A percentile compares a stretch with the other conserved stretches of the same genome.
These are phyloP conservation scores for Umbelopsis vinacea DNA, from an alignment of 192 early-diverging fungal species.

Conservation along the genomic window DNA sequence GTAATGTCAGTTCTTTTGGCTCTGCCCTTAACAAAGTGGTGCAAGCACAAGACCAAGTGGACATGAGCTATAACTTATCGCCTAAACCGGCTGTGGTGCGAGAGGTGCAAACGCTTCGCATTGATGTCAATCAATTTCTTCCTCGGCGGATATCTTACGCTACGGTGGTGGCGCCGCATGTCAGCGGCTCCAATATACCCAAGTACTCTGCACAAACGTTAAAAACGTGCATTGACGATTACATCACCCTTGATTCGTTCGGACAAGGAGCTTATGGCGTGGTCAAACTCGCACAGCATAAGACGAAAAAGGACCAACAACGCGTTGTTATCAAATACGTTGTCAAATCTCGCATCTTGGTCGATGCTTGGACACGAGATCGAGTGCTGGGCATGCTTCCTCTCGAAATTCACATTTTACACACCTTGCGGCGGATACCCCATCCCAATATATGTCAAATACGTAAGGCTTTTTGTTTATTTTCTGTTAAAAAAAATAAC, in stretches of 20 bases:
- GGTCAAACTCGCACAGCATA: constrained; percentile 62
- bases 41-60: constrained; percentile 12
- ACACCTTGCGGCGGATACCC: constrained; percentile 57
- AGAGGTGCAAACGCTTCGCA: constrained; percentile 2
- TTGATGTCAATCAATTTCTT: neutral
- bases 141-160: constrained; percentile 19
- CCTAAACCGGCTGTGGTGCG: neutral
- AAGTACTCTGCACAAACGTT: constrained; percentile 53
- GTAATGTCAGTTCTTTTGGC: constrained; percentile 15
- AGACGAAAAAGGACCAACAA: constrained; percentile 47
- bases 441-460: constrained; percentile 59
- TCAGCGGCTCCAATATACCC: constrained; percentile 15
- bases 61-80: neutral
- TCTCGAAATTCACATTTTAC: constrained; percentile 76
- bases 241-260: constrained; percentile 60
- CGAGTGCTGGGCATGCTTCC: constrained; percentile 69
- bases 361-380: constrained; percentile 72
- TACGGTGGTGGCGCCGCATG: constrained; percentile 7
- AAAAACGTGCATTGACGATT: constrained; percentile 56
- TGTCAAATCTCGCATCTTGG: constrained; percentile 68
- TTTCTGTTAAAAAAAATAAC: too few relatives aligned
- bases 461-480: too few relatives aligned
- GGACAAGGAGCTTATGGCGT: constrained; percentile 77
- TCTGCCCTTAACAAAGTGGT: constrained; percentile 33
- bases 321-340: constrained; percentile 75